Percentiles rank a stretch among this genome's conserved stretches.
These are phyloP conservation scores for Heliophila coronopifolia DNA, from an alignment of 441 rosid genomes.

Conservation along the genomic window DNA sequence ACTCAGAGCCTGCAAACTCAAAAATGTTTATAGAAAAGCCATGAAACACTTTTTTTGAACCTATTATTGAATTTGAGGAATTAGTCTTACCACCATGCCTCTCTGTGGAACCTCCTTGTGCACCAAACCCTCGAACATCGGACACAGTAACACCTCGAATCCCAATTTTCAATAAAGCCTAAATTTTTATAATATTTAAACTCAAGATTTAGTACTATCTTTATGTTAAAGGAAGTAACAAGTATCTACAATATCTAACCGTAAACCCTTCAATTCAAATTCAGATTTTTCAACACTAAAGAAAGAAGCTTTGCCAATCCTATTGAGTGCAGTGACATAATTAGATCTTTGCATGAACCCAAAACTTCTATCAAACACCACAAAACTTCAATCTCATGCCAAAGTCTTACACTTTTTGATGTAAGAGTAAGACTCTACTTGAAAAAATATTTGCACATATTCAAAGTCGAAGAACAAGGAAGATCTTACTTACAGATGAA, in stretches of 20 bases:
- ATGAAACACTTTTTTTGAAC: not conserved
- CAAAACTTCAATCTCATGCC: not conserved
- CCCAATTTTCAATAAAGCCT: conserved; percentile 74
- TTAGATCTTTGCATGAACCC: conserved; percentile 5
- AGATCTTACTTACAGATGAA: conserved; percentile 73
- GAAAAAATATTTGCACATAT: conserved; percentile 7
- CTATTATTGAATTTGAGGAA: conserved; percentile 11
- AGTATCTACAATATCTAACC: not conserved
- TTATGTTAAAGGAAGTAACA: not conserved
- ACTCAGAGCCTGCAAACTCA: conserved; percentile 62
- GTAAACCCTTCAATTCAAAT: not conserved
- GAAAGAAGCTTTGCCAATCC: not conserved
- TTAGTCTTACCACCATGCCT: conserved; percentile 85
- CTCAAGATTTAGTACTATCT: conserved; percentile 9
- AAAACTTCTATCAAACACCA: too few relatives aligned
- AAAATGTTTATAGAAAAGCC: not conserved
- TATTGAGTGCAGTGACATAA: not conserved
- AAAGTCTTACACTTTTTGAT: not conserved
- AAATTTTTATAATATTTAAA: conserved; percentile 9
- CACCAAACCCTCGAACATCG: conserved; percentile 83
- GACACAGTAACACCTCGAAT: conserved; percentile 87
- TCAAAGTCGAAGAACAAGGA: not conserved
- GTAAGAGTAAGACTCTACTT: not conserved
- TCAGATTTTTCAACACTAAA: not conserved
- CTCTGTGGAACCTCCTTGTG: conserved; percentile 86